Conservation (phyloP, 2,329 filamentous ascomycete species). For the Neopestalotiopsis sp. region DNA sequence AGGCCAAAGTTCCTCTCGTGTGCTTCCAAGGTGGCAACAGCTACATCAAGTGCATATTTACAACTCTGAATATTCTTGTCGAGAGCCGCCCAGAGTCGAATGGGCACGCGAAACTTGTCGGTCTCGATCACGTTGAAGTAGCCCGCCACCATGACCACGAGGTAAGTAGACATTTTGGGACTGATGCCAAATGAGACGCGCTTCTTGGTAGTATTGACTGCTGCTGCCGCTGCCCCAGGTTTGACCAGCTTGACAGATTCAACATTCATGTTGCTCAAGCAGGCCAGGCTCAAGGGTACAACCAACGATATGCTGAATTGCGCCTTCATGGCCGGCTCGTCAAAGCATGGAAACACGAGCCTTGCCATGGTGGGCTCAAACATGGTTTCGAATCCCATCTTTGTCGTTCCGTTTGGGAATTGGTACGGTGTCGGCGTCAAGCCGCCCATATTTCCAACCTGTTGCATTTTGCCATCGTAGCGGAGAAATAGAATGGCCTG, state of each 20-base stretch:
- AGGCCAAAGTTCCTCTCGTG: constrained; percentile 74
- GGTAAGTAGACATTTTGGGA: constrained; percentile 41
- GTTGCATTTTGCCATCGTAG: constrained; percentile 7
- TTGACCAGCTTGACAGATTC: neutral
- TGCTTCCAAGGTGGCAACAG: constrained; percentile 69
- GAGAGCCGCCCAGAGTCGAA: constrained; percentile 60
- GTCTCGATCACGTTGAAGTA: constrained; percentile 62
- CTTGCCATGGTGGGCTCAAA: constrained; percentile 74
- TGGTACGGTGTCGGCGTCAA: constrained; percentile 15
- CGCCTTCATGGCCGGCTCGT: constrained; percentile 74
- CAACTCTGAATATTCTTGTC: constrained; percentile 68
- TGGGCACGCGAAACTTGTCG: constrained; percentile 70
- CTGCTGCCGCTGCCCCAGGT: neutral
- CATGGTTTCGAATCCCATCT: constrained; percentile 21
- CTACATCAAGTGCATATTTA: constrained; percentile 70
- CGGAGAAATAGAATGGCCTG: neutral
- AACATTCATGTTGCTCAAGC: constrained; percentile 70
- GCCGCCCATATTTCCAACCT: constrained; percentile 15
- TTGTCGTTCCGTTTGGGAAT: neutral
- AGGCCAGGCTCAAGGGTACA: constrained; percentile 70
- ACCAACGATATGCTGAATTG: constrained; percentile 71
- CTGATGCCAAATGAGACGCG: constrained; percentile 72
- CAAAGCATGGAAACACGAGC: constrained; percentile 72
- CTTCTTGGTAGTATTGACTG: constrained; percentile 49
- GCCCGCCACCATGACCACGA: constrained; percentile 31